These are phyloP conservation scores for Sphagnum magellanicum DNA, from an alignment of 228 moss, liverwort and hornwort genomes.

Conservation along the genomic window DNA sequence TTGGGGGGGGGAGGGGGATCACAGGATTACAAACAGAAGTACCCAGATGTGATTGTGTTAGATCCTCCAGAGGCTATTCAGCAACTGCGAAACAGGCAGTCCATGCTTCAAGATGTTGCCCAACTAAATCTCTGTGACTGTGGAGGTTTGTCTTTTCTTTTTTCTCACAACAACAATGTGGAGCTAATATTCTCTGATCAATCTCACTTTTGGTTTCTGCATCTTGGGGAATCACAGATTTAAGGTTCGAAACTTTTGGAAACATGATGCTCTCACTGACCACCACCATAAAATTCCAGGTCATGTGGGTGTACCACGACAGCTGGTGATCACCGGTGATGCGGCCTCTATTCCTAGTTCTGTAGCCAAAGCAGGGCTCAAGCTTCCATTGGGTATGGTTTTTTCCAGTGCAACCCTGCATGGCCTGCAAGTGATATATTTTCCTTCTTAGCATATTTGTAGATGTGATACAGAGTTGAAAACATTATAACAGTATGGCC, in stretches of 20 bases:
- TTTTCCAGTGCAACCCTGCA: no score
- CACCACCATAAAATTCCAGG: constrained; percentile 9
- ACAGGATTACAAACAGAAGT: constrained; percentile 47
- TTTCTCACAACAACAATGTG: no score
- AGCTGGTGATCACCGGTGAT: constrained; percentile 39
- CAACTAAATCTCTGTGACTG: constrained; percentile 43
- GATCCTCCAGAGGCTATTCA: constrained; percentile 46
- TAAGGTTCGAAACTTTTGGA: no score
- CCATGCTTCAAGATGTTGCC: constrained; percentile 50
- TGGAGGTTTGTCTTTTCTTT: constrained; percentile 14
- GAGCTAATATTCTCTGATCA: no score
- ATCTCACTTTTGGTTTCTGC: no score
- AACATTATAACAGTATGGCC: no score
- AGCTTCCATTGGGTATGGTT: constrained; percentile 31
- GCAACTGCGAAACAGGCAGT: constrained; percentile 44
- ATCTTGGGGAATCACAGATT: no score
- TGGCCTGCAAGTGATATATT: no score
- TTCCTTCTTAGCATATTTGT: no score
- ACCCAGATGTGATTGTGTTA: constrained; percentile 37
- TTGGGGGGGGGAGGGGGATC: neutral
- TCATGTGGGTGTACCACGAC: constrained; percentile 40
- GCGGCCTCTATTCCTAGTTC: constrained; percentile 34
- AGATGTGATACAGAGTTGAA: no score
- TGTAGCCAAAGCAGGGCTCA: constrained; percentile 41
- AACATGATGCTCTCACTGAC: no score